Percentiles rank a stretch among this genome's conserved stretches.
Evolutionary conservation across 2,329 filamentous ascomycete species (phyloP).

Genomic region (Fusarium subglutinans): DNA sequence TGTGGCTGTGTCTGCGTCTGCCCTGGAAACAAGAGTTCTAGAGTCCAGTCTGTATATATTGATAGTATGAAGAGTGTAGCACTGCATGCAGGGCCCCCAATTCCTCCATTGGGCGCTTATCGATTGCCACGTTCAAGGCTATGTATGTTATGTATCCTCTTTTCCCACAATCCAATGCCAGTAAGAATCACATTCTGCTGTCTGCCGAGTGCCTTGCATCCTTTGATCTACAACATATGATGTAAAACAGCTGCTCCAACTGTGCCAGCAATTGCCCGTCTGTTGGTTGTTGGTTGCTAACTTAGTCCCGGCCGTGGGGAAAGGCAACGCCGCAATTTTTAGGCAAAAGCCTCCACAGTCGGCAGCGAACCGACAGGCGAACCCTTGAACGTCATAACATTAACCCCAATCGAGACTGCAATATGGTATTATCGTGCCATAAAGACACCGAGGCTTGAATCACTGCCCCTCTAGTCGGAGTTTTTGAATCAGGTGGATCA

Average conservation of each 20-base stretch:
- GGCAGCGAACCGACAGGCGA: conserved; percentile 5
- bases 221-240: conserved; percentile 20
- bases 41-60: conserved; percentile 8
- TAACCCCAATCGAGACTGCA: background rate
- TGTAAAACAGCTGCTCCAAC: background rate
- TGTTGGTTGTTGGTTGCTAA: conserved; percentile 8
- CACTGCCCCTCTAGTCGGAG: conserved; percentile 8
- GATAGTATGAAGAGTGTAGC: conserved; percentile 23
- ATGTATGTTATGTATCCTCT: background rate
- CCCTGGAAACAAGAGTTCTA: background rate
- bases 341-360: conserved; percentile 40
- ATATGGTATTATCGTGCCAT: conserved; percentile 8
- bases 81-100: conserved; percentile 27
- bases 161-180: background rate
- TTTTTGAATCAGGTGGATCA: conserved; percentile 1
- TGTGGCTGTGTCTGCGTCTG: conserved; percentile 25
- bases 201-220: conserved; percentile 26
- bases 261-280: background rate
- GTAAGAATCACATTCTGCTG: background rate
- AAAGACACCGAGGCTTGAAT: conserved; percentile 9
- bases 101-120: conserved; percentile 10
- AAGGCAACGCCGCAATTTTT: conserved; percentile 27
- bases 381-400: conserved; percentile 15
- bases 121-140: conserved; percentile 13
- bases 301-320: conserved; percentile 14